A percentile compares a stretch with the other conserved stretches of the same genome.
Evolutionary conservation across 768 basidiomycete genomes (phyloP).

Genomic region (Leccinum boreale): DNA sequence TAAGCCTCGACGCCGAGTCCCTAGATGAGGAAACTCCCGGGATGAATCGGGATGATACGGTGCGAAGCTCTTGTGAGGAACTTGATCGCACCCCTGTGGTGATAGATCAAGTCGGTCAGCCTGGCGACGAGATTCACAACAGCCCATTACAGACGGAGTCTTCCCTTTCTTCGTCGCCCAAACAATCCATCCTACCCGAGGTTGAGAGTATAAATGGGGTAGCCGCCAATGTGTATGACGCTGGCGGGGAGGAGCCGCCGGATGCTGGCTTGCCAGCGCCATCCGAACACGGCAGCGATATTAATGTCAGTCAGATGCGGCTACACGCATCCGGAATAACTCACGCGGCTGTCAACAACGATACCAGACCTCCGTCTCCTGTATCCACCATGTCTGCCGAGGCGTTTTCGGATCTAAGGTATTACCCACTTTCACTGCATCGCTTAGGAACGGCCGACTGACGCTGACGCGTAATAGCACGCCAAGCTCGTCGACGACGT

Average conservation of each 20-base stretch:
- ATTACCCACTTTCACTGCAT: not conserved
- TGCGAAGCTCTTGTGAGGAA: not conserved
- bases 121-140: not conserved
- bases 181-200: not conserved
- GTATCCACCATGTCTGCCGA: conserved; percentile 11
- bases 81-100: not conserved
- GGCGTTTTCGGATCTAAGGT: conserved; percentile 18
- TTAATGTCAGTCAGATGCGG: not conserved
- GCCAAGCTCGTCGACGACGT: conserved; percentile 6
- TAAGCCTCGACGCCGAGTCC: not conserved
- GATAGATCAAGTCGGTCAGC: not conserved
- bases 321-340: not conserved
- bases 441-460: not conserved
- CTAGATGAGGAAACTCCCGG: not conserved
- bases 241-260: not conserved
- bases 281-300: conserved; percentile 27
- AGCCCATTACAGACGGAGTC: not conserved
- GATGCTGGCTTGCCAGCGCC: conserved; percentile 21
- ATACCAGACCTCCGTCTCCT: conserved; percentile 10
- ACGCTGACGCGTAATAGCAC: conserved; percentile 2
- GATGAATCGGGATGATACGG: not conserved
- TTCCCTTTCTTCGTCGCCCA: conserved; percentile 1
- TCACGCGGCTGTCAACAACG: not conserved
- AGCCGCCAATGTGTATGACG: not conserved
- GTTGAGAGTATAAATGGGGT: not conserved